A percentile compares a stretch with the other conserved stretches of the same genome.
Evolutionary conservation across 2,329 filamentous ascomycete genomes (phyloP).

Genomic region (Colletotrichum filicis): DNA sequence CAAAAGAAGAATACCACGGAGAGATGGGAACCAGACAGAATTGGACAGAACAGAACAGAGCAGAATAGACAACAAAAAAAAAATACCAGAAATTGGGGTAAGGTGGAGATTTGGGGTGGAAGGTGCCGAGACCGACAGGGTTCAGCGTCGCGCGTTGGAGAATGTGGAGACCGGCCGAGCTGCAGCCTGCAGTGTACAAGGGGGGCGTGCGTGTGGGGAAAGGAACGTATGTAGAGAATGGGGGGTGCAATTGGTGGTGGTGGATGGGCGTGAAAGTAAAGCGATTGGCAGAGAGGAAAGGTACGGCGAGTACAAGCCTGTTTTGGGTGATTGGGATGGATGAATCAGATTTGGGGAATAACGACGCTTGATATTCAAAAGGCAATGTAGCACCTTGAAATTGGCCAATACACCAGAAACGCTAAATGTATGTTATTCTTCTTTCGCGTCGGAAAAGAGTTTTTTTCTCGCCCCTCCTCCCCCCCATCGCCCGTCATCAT

Average conservation of each 20-base stretch:
- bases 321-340: not conserved
- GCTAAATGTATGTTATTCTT: not conserved
- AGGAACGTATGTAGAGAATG: conserved; percentile 2
- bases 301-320: not conserved
- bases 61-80: not conserved
- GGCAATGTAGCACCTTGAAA: not conserved
- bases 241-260: not conserved
- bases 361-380: not conserved
- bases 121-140: conserved; percentile 24
- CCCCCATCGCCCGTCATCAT: too few relatives aligned
- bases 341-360: not conserved
- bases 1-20: too few relatives aligned
- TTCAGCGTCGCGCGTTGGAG: conserved; percentile 22
- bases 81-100: conserved; percentile 15
- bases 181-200: not conserved
- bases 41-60: too few relatives aligned
- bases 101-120: conserved; percentile 28
- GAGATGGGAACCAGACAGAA: not conserved
- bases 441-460: not conserved
- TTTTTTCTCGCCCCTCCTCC: not conserved
- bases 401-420: not conserved
- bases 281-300: not conserved
- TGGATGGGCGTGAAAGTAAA: not conserved
- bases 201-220: conserved; percentile 21
- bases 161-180: conserved; percentile 20